Percentiles rank a stretch among this genome's conserved stretches.
phyloP scores from a whole-genome alignment of 2,329 filamentous ascomycete genomes.

The Cordyceps fumosorosea region DNA sequence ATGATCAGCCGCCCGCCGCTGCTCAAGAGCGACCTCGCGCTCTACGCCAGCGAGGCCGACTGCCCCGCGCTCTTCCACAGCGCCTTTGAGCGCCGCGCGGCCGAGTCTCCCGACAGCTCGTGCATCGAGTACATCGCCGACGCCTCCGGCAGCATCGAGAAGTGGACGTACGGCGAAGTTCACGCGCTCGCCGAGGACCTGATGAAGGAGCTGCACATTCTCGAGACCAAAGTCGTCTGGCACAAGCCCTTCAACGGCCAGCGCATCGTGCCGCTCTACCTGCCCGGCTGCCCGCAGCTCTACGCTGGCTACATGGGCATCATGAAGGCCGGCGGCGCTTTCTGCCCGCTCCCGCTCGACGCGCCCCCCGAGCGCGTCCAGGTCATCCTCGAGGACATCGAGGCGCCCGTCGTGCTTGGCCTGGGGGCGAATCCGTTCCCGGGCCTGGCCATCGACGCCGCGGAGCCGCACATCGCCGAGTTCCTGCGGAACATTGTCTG shows the following conservation, averaged over 20 bases:
- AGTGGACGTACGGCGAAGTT: conserved; percentile 7
- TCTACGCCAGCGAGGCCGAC: conserved; percentile 1
- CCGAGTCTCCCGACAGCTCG: conserved; percentile 5
- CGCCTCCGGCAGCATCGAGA: conserved; percentile 5
- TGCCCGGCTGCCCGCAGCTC: conserved; percentile 12
- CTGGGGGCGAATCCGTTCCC: conserved; percentile 20
- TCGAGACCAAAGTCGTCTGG: conserved; percentile 32
- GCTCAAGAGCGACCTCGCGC: conserved; percentile 9
- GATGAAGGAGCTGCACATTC: conserved; percentile 7
- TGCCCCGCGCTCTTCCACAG: conserved; percentile 11
- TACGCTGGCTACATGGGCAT: conserved; percentile 16
- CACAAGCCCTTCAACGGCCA: conserved; percentile 28
- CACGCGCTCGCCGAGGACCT: conserved; percentile 2
- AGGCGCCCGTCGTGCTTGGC: conserved; percentile 14
- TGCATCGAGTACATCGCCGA: conserved; percentile 12
- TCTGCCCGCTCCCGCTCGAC: conserved; percentile 11
- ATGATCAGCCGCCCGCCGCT: conserved; percentile 10
- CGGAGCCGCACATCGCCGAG: conserved; percentile 17
- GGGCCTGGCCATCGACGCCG: conserved; percentile 15
- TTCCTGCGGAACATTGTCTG: conserved; percentile 9
- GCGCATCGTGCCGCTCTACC: conserved; percentile 33
- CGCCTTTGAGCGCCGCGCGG: conserved; percentile 10
- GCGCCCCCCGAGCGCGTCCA: conserved; percentile 12
- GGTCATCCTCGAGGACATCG: conserved; percentile 8
- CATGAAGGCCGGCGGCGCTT: conserved; percentile 10